Percentiles rank a stretch among this genome's conserved stretches.
Evolutionary conservation across 805 yeast genomes (phyloP).

Genomic region (Hanseniaspora taiwanica): DNA sequence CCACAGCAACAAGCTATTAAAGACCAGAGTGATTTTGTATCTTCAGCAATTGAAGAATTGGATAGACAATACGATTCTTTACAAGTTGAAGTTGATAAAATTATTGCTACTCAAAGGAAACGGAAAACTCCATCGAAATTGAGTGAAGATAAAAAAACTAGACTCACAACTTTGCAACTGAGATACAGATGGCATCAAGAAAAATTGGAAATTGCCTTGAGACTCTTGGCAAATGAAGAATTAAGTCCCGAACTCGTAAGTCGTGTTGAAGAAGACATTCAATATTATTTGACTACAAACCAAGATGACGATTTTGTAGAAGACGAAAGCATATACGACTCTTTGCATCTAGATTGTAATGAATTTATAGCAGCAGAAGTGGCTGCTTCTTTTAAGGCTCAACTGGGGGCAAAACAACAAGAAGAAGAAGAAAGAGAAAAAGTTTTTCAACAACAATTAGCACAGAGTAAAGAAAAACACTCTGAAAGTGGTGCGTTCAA

Average conservation of each 20-base stretch:
- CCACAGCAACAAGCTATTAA: slow-evolving; percentile 71
- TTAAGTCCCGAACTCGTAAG: slow-evolving; percentile 66
- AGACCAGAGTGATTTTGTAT: slow-evolving; percentile 58
- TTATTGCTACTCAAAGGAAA: slow-evolving; percentile 19
- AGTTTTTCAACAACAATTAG: background rate
- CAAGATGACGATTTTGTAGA: slow-evolving; percentile 86
- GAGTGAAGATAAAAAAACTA: slow-evolving; percentile 29
- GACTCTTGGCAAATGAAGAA: slow-evolving; percentile 70
- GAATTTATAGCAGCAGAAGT: slow-evolving; percentile 40
- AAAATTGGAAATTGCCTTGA: slow-evolving; percentile 64
- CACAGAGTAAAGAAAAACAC: background rate
- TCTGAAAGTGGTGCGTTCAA: background rate
- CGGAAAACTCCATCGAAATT: slow-evolving; percentile 20
- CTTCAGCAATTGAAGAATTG: slow-evolving; percentile 61
- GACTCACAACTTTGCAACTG: slow-evolving; percentile 44
- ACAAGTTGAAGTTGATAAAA: slow-evolving; percentile 37
- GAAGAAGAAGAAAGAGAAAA: slow-evolving; percentile 10
- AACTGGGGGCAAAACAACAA: slow-evolving; percentile 16
- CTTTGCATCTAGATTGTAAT: slow-evolving; percentile 50
- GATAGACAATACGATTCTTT: slow-evolving; percentile 68
- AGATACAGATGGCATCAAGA: slow-evolving; percentile 73
- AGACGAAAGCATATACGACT: slow-evolving; percentile 89
- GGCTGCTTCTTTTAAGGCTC: slow-evolving; percentile 26
- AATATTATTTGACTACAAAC: slow-evolving; percentile 82
- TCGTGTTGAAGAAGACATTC: slow-evolving; percentile 74